Evolutionary conservation across 164 flowering plant genomes (phyloP).

Genomic region (Houttuynia cordata): DNA sequence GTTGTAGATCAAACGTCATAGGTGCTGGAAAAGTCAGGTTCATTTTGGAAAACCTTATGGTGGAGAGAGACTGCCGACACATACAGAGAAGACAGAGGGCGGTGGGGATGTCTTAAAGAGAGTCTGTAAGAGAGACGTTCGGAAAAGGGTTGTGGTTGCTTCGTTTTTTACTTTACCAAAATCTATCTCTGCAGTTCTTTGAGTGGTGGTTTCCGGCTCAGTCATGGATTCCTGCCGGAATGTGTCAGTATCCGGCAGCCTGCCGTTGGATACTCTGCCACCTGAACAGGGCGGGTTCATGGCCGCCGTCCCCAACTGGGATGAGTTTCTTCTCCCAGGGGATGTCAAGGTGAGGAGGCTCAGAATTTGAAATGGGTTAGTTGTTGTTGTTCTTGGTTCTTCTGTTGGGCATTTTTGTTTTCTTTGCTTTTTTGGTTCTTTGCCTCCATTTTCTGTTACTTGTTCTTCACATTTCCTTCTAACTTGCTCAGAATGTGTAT

Average conservation of each 20-base stretch:
- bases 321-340: slow-evolving; percentile 36
- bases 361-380: not conserved
- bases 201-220: not conserved
- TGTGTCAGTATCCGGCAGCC: slow-evolving; percentile 22
- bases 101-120: not conserved
- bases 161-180: slow-evolving; percentile 7
- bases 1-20: too few relatives aligned
- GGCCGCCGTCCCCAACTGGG: slow-evolving; percentile 17
- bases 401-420: not conserved
- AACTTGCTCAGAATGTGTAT: too few relatives aligned
- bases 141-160: not conserved
- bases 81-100: not conserved
- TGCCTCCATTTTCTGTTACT: not conserved
- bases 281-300: slow-evolving; percentile 18
- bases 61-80: slow-evolving; percentile 1
- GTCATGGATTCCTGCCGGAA: slow-evolving; percentile 35
- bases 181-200: not conserved
- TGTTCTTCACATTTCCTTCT: not conserved
- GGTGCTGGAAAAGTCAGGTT: too few relatives aligned
- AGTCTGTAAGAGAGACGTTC: not conserved
- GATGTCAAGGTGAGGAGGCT: slow-evolving; percentile 21
- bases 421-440: not conserved
- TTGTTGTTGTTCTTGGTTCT: too few relatives aligned
- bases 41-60: too few relatives aligned
- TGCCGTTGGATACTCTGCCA: slow-evolving; percentile 7